phyloP scores from a whole-genome alignment of 78 protist species.

The Andalucia godoyi region DNA sequence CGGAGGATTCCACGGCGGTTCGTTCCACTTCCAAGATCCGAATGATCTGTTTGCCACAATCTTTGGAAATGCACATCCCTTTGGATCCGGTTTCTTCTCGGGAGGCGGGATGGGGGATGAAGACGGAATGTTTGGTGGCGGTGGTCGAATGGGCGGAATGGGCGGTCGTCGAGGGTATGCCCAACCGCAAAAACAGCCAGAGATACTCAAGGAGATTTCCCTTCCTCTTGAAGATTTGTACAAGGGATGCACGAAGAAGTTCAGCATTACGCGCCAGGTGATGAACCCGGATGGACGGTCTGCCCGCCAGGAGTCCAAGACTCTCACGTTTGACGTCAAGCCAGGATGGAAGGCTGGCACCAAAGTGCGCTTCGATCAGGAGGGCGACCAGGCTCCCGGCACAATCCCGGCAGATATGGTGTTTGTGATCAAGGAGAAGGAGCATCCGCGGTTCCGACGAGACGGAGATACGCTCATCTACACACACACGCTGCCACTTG shows the following conservation, averaged over 20 bases:
- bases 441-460: neutral
- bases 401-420: constrained; percentile 1
- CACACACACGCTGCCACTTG: neutral
- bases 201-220: neutral
- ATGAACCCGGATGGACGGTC: neutral
- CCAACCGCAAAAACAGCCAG: neutral
- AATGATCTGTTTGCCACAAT: neutral
- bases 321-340: neutral
- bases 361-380: neutral
- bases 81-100: neutral
- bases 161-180: neutral
- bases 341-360: constrained; percentile 16
- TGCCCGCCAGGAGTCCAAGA: neutral
- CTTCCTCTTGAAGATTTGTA: constrained; percentile 15
- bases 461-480: neutral
- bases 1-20: neutral
- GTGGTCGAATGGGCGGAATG: neutral
- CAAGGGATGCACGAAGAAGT: constrained; percentile 7
- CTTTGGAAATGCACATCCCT: neutral
- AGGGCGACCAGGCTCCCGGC: constrained; percentile 9
- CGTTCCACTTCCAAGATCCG: neutral
- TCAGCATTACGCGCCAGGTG: neutral
- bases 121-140: neutral
- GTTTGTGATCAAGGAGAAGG: neutral
- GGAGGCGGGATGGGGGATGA: neutral